Conservation (phyloP, 129 eudicot genomes). For the Chrysanthemum lavandulifolium region DNA sequence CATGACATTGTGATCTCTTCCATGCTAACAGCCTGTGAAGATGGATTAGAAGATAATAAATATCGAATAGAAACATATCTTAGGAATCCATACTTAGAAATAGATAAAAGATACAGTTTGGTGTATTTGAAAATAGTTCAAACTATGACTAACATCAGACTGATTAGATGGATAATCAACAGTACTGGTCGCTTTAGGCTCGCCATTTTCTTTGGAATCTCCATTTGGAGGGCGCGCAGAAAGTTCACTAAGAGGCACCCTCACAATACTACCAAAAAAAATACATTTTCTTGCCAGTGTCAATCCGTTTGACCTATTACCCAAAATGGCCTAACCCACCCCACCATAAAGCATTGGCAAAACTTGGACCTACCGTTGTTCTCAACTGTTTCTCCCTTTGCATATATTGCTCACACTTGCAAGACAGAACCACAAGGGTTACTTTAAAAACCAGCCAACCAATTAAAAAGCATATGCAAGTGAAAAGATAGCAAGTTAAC, state of each 20-base stretch:
- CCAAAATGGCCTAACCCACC: no score
- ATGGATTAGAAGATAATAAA: slow-evolving; percentile 28
- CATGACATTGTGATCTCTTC: slow-evolving; percentile 38
- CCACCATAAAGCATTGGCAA: no score
- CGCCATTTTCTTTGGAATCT: slow-evolving; percentile 33
- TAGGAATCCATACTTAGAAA: neutral
- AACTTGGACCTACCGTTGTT: no score
- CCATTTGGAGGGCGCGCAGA: slow-evolving; percentile 31
- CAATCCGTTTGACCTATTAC: neutral
- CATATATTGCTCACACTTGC: no score
- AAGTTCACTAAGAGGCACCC: slow-evolving; percentile 54
- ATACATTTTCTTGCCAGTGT: neutral
- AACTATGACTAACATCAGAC: slow-evolving; percentile 21
- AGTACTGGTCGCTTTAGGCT: slow-evolving; percentile 32
- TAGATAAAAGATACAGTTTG: neutral
- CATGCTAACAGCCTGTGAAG: slow-evolving; percentile 30
- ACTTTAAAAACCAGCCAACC: no score
- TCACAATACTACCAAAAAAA: slow-evolving; percentile 58
- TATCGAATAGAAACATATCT: slow-evolving; percentile 34
- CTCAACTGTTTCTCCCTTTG: no score
- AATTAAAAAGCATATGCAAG: no score
- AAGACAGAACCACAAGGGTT: no score
- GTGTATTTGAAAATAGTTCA: neutral
- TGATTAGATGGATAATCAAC: slow-evolving; percentile 30
- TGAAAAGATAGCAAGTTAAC: no score